These are phyloP conservation scores for Scutellaria barbata DNA, from an alignment of 257 asterid genomes.

Conservation along the genomic window DNA sequence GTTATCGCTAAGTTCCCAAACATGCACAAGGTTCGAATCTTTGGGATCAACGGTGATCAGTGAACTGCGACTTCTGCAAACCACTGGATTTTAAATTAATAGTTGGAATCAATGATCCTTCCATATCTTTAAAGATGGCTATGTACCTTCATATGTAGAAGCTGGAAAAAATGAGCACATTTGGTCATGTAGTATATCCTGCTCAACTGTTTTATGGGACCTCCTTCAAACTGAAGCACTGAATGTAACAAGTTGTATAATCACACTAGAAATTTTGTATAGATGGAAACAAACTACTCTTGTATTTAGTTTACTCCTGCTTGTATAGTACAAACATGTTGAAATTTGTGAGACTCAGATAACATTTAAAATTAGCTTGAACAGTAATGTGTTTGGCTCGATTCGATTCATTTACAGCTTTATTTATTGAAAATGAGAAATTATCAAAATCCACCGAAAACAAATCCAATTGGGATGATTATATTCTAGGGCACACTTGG, in stretches of 20 bases:
- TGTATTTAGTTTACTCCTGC: not conserved
- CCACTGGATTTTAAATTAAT: constrained; percentile 29
- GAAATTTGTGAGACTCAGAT: no score
- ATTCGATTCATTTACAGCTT: no score
- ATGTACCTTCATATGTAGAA: constrained; percentile 49
- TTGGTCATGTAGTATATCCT: constrained; percentile 40
- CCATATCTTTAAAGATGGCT: constrained; percentile 37
- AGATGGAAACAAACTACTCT: constrained; percentile 18
- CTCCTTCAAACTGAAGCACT: constrained; percentile 41
- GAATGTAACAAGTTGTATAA: constrained; percentile 47
- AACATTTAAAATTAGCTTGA: no score
- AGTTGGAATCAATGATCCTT: constrained; percentile 34
- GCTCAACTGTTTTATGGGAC: constrained; percentile 35
- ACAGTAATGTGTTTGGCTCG: no score
- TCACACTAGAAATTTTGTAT: constrained; percentile 42
- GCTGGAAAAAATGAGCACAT: constrained; percentile 46
- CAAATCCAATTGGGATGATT: no score
- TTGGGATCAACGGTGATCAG: constrained; percentile 79
- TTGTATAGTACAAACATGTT: not conserved
- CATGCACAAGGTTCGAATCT: constrained; percentile 92
- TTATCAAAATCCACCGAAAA: no score
- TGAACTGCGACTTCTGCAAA: constrained; percentile 38
- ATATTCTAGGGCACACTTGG: not conserved
- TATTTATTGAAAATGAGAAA: no score
- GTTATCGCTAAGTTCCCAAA: constrained; percentile 87